Conservation (phyloP, 768 basidiomycete species). For the Suillus brevipes region DNA sequence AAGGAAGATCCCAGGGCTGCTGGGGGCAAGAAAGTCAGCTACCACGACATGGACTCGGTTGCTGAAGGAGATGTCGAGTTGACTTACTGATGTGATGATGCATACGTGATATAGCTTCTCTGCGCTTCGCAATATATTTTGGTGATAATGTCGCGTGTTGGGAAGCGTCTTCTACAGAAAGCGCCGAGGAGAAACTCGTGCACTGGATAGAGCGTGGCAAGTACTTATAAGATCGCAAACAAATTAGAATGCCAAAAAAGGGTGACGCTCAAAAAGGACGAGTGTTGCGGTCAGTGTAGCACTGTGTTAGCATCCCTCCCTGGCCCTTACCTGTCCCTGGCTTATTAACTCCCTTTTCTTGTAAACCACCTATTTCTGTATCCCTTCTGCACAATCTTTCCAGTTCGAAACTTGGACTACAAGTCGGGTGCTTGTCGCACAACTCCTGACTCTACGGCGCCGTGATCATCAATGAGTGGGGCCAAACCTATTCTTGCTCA, state of each 20-base stretch:
- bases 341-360: background rate
- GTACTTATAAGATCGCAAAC: background rate
- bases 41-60: conserved; percentile 94
- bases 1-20: conserved; percentile 93
- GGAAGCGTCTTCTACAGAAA: background rate
- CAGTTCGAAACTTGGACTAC: background rate
- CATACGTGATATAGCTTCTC: conserved; percentile 20
- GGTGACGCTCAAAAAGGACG: conserved; percentile 3
- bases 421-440: background rate
- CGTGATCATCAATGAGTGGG: conserved; percentile 27
- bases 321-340: background rate
- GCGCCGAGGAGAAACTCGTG: background rate
- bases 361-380: background rate
- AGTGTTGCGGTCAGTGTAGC: conserved; percentile 1
- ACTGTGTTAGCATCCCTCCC: background rate
- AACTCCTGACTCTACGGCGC: background rate
- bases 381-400: background rate
- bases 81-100: conserved; percentile 34
- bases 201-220: background rate
- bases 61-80: conserved; percentile 76
- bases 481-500: conserved; percentile 44
- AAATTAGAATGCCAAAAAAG: background rate
- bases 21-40: conserved; percentile 86
- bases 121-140: conserved; percentile 29
- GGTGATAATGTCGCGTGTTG: conserved; percentile 14